Evolutionary conservation across 495 filamentous ascomycete genomes (phyloP), one percentile per base, ranked within the genome.

Genomic region (Lophiostoma macrostomum): DNA sequence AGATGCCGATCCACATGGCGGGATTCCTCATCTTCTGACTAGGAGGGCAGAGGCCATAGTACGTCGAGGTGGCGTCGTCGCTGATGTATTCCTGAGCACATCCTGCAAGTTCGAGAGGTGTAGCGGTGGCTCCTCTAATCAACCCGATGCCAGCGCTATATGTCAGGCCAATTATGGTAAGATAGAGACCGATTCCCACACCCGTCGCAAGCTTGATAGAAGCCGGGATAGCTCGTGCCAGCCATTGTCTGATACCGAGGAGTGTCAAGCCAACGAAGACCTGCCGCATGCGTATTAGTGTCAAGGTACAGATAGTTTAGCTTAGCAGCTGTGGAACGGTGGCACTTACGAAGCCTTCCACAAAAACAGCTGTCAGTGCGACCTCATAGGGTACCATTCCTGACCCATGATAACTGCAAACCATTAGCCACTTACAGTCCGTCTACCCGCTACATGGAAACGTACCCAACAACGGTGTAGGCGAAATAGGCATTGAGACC

Each of bases 131-230:
- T 28, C 85, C 86, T 5, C 79, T 80, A 23, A 90, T 72, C 24
- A 85, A 73, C 14, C 87, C 87, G 61, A 91, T 87, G 50, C 87
- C 87, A 57, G 88, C 85, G 55, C 78, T 80, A 56, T 89, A 90
- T 1, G 83, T 88, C 39, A 91, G 69, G 1, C 87, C 87, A 58
- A 91, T 91, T 45, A 91, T 69, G 3, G 86, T 87, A 29, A 91
- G 75, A 64, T 90, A 90, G 11, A 91, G 70, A 4, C 87, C 87
- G 43, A 91, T 91, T 36, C 87, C 87, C 8, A 84, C 84, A 39
- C 87, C 87, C 22, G 84, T 87, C n/a, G 87, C 86, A 32, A 90
- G 80, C 67, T 91, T 91, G 66, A 91, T 86, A 38, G 81, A 87
- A 20, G 79, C 75, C 0, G 87, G 87, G 20, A 91, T 84, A 31